Base-by-base conservation (phyloP, 176 grass and related monocot species). In the Carex scoparia region DNA sequence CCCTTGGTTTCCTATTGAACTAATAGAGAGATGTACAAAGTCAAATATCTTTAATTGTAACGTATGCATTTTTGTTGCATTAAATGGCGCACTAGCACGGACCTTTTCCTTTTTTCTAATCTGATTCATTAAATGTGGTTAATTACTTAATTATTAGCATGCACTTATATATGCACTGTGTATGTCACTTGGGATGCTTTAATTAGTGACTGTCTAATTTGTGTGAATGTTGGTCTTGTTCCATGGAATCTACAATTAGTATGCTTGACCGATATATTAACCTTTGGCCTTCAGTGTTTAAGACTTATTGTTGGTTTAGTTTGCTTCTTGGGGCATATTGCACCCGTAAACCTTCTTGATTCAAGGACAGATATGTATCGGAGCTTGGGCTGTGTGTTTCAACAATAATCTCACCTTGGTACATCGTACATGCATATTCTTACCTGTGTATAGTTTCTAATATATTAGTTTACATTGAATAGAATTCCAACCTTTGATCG, bases 21-120 rank as follows among this genome's bases (percentile, higher is more conserved):
- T 31, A 77, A 54, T 77, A 77, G 56, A 77, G 73, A 55, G 46
- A 77, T 77, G 40, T 37, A 44, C 40, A 77, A 56, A 77, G 23
- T 77, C 27, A 14, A 75, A 56, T 77, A 32, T 77, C 48, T 54
- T 76, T 76, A 16, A 19, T 72, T 32, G 19, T 76, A 55, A 76
- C 44, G 12, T 54, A n/a, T 0, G n/a, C 10, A 1, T 53, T 76
- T 40, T 72, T 10, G 55, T 32, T 77, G 49, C 12, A 55, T 55
- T 77, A 77, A 77, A 77, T 56, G 46, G 12, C 23, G 11, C 73
- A 55, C 27, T 32, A 77, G 15, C 49, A 54, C 15, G 12, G 55
- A 15, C 13, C 9, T 55, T 55, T 55, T 55, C 27, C 5, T 55
- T 48, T 51, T 83, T 46, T 27, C n/a, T 83, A 61, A 8, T 33